Conservation (phyloP, 108 stramenopile species). For the Skeletonema potamos region DNA sequence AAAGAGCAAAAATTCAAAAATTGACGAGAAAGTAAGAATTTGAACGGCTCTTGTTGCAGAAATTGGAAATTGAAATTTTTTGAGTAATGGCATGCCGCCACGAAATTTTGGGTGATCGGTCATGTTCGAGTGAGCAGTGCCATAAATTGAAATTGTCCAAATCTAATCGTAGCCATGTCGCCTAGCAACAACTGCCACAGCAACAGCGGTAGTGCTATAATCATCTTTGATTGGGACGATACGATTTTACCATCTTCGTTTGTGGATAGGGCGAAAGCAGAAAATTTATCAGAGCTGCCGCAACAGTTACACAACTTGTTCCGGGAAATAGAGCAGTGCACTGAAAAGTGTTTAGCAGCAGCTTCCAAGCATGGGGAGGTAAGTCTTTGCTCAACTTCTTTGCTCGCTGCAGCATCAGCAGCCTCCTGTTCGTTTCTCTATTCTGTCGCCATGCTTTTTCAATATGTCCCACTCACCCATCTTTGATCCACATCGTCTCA, state of each 20-base stretch:
- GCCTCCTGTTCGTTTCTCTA: not conserved
- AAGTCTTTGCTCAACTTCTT: no score
- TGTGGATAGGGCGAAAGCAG: constrained; percentile 71
- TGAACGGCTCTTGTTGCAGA: no score
- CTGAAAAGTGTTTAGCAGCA: constrained; percentile 70
- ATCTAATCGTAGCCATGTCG: not conserved
- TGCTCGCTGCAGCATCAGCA: not conserved
- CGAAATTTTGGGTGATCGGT: not conserved
- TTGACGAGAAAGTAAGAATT: no score
- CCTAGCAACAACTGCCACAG: not conserved
- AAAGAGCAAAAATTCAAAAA: no score
- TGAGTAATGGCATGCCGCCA: no score
- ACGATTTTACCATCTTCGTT: constrained; percentile 89
- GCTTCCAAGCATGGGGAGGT: constrained; percentile 85
- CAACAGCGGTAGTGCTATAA: constrained; percentile 26
- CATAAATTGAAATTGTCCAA: constrained; percentile 2
- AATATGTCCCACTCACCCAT: not conserved
- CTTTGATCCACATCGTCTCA: not conserved
- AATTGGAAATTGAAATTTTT: no score
- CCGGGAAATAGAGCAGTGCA: constrained; percentile 64
- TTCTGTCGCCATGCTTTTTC: not conserved
- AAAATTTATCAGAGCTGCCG: constrained; percentile 67
- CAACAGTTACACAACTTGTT: constrained; percentile 75
- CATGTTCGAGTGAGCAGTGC: no score
- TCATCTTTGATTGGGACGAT: constrained; percentile 94